Conservation (phyloP, 2,329 filamentous ascomycete genomes). For the Graphilbum fragrans region DNA sequence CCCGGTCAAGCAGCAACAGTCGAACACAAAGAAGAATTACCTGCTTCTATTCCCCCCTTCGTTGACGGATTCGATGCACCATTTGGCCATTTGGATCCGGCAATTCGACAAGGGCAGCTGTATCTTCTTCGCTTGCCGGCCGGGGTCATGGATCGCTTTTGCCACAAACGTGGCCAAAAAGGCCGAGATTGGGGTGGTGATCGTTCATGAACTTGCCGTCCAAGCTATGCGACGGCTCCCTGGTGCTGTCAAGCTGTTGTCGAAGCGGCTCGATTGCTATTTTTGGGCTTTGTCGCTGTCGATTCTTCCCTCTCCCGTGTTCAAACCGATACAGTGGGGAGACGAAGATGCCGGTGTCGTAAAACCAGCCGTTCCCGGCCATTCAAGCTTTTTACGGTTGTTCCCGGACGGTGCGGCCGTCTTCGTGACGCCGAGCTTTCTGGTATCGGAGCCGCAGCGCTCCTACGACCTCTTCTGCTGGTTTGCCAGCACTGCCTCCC, state of each 20-base stretch:
- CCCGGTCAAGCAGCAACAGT: conserved; percentile 1
- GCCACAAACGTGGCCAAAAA: conserved; percentile 11
- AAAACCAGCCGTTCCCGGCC: conserved; percentile 14
- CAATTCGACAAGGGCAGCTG: conserved; percentile 24
- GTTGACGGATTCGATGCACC: conserved; percentile 19
- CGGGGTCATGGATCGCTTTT: conserved; percentile 37
- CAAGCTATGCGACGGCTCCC: conserved; percentile 27
- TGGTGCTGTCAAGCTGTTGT: conserved; percentile 20
- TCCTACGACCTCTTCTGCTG: conserved; percentile 27
- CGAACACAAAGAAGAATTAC: conserved; percentile 21
- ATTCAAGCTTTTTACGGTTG: conserved; percentile 24
- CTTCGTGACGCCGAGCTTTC: conserved; percentile 37
- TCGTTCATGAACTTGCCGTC: conserved; percentile 32
- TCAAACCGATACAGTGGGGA: too few relatives aligned
- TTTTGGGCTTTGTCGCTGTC: conserved; percentile 31
- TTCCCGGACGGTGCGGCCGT: conserved; percentile 32
- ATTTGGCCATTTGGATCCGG: conserved; percentile 33
- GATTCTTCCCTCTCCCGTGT: conserved; percentile 14
- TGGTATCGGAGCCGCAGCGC: conserved; percentile 29
- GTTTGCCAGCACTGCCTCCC: conserved; percentile 19
- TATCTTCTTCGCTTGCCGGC: conserved; percentile 25
- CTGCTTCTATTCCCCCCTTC: conserved; percentile 37
- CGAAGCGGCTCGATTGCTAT: neutral
- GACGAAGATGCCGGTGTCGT: neutral
- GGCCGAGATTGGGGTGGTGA: conserved; percentile 20